Conservation (phyloP, 176 grass and related monocot genomes). For the Phyllostachys edulis region DNA sequence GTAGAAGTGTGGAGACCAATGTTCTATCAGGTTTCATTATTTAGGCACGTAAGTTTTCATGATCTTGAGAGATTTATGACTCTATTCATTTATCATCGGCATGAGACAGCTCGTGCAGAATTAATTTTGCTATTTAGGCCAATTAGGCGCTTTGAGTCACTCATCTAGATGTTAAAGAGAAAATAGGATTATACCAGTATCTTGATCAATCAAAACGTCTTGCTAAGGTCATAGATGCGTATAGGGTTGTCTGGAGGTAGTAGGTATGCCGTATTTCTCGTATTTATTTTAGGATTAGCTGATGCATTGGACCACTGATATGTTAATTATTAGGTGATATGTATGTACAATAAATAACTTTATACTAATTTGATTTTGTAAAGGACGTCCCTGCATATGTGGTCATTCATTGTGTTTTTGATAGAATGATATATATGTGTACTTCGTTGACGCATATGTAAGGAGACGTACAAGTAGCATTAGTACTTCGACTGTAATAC, state of each 20-base stretch:
- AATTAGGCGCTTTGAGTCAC: background rate
- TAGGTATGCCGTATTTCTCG: constrained; percentile 11
- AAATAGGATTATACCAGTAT: background rate
- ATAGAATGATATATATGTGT: background rate
- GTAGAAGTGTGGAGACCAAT: background rate
- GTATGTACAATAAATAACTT: background rate
- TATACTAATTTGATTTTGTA: background rate
- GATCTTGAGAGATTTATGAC: background rate
- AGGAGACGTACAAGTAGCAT: background rate
- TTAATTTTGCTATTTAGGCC: background rate
- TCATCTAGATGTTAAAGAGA: background rate
- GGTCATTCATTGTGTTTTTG: background rate
- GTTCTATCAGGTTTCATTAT: background rate
- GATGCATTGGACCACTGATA: background rate
- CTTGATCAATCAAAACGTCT: constrained; percentile 15
- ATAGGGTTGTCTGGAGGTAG: background rate
- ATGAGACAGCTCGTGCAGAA: background rate
- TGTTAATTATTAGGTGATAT: background rate
- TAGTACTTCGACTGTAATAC: background rate
- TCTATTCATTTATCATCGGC: background rate
- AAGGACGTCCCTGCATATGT: background rate
- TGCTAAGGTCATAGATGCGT: background rate
- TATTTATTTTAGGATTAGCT: background rate
- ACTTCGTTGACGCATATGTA: background rate
- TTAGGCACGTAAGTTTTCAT: background rate